phyloP scores from a whole-genome alignment of 495 filamentous ascomycete genomes.

The Lepidopterella palustris region DNA sequence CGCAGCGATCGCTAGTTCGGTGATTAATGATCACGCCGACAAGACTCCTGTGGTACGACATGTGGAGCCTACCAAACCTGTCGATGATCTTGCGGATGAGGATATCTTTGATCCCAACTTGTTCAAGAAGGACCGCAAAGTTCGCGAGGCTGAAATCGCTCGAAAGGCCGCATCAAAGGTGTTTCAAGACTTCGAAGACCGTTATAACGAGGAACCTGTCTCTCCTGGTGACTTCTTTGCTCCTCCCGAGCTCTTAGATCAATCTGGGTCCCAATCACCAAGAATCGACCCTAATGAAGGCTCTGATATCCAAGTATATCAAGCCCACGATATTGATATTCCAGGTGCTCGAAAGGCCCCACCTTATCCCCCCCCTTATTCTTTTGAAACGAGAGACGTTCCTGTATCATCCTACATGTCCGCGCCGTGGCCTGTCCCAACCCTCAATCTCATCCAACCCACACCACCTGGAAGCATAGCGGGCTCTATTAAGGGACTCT shows the following conservation, averaged over 20 bases:
- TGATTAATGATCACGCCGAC: conserved; percentile 11
- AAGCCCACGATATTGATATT: conserved; percentile 19
- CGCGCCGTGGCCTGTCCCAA: conserved; percentile 32
- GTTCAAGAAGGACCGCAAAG: conserved; percentile 28
- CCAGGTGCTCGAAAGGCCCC: conserved; percentile 13
- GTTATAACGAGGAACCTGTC: conserved; percentile 16
- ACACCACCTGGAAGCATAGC: conserved; percentile 32
- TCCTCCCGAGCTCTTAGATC: conserved; percentile 20
- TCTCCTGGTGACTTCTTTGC: conserved; percentile 30
- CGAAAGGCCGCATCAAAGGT: background rate
- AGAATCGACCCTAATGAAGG: conserved; percentile 29
- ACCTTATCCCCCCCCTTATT: conserved; percentile 24
- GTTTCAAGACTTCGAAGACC: conserved; percentile 23
- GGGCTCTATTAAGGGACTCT: conserved; percentile 16
- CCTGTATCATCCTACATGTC: background rate
- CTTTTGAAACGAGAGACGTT: conserved; percentile 23
- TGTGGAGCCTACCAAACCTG: conserved; percentile 20
- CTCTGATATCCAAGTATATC: conserved; percentile 30
- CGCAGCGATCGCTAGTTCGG: conserved; percentile 27
- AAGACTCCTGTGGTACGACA: conserved; percentile 1
- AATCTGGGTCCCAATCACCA: conserved; percentile 11
- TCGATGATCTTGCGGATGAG: conserved; percentile 28
- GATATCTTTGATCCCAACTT: conserved; percentile 36
- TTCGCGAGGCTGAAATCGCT: background rate
- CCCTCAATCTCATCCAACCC: conserved; percentile 35